Evolutionary conservation across 2,329 filamentous ascomycete genomes (phyloP).

Genomic region (Colletotrichum eremochloae): DNA sequence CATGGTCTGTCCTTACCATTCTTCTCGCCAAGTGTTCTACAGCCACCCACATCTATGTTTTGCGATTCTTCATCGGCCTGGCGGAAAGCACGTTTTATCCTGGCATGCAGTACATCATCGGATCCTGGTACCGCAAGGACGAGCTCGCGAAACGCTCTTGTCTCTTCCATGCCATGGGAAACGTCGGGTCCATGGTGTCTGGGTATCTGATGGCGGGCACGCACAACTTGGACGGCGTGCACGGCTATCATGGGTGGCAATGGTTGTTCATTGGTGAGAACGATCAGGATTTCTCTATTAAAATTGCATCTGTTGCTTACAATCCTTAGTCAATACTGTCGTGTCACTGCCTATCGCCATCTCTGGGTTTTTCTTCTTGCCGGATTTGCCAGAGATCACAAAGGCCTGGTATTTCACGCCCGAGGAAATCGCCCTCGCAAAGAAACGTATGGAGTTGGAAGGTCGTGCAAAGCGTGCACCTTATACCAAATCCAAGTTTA

Average conservation of each 20-base stretch:
- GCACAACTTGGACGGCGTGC: slow-evolving; percentile 64
- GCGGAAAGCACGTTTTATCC: slow-evolving; percentile 57
- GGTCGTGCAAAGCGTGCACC: slow-evolving; percentile 57
- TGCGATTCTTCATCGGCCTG: slow-evolving; percentile 60
- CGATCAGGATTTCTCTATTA: neutral
- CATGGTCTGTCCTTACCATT: slow-evolving; percentile 32
- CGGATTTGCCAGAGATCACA: slow-evolving; percentile 59
- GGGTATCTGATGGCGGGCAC: slow-evolving; percentile 69
- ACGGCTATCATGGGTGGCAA: slow-evolving; percentile 65
- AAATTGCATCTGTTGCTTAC: neutral
- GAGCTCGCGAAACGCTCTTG: slow-evolving; percentile 65
- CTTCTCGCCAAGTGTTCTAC: slow-evolving; percentile 12
- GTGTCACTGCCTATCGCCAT: slow-evolving; percentile 66
- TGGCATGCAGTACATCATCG: slow-evolving; percentile 59
- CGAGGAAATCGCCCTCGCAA: slow-evolving; percentile 46
- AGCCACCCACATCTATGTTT: slow-evolving; percentile 53
- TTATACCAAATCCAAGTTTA: slow-evolving; percentile 63
- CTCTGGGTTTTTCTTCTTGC: slow-evolving; percentile 64
- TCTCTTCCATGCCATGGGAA: slow-evolving; percentile 63
- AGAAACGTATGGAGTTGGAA: slow-evolving; percentile 53
- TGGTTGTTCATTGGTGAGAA: slow-evolving; percentile 64
- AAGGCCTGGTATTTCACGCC: slow-evolving; percentile 50
- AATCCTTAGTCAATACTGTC: slow-evolving; percentile 60
- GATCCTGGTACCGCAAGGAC: slow-evolving; percentile 57
- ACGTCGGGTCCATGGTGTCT: slow-evolving; percentile 68